Percentiles rank a stretch among this genome's conserved stretches.
These are phyloP conservation scores for Geosmithia morbida DNA, from an alignment of 2,329 filamentous ascomycete species.

Conservation along the genomic window DNA sequence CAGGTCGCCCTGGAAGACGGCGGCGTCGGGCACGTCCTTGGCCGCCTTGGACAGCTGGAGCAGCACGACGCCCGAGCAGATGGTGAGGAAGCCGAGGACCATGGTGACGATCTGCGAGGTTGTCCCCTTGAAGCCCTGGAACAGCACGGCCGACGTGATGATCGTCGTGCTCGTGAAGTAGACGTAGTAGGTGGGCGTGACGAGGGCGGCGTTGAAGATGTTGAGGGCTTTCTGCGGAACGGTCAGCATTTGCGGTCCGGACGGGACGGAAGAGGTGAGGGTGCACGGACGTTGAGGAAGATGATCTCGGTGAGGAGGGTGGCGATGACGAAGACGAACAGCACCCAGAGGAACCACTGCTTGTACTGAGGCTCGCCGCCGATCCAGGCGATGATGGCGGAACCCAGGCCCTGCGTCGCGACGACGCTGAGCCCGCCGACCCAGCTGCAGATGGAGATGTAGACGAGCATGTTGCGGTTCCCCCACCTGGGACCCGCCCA, in stretches of 20 bases:
- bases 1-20: slow-evolving; percentile 82
- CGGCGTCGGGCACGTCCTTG: slow-evolving; percentile 89
- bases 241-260: slow-evolving; percentile 13
- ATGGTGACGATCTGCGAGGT: slow-evolving; percentile 70
- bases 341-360: slow-evolving; percentile 90
- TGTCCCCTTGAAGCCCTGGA: slow-evolving; percentile 86
- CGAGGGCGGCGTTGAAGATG: slow-evolving; percentile 88
- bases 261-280: neutral
- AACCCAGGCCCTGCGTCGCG: slow-evolving; percentile 81
- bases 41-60: slow-evolving; percentile 95
- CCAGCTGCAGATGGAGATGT: slow-evolving; percentile 90
- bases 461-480: slow-evolving; percentile 95
- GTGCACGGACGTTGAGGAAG: slow-evolving; percentile 73
- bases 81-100: slow-evolving; percentile 84
- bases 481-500: slow-evolving; percentile 81
- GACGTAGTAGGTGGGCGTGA: slow-evolving; percentile 97
- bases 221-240: slow-evolving; percentile 85
- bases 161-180: slow-evolving; percentile 96
- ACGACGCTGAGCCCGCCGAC: slow-evolving; percentile 91
- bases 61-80: slow-evolving; percentile 83
- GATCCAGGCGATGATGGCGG: slow-evolving; percentile 75
- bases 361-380: slow-evolving; percentile 80
- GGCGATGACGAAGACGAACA: slow-evolving; percentile 79
- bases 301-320: slow-evolving; percentile 90
- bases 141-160: slow-evolving; percentile 81